phyloP scores from a whole-genome alignment of 768 basidiomycete species.

The Trametes cingulata region DNA sequence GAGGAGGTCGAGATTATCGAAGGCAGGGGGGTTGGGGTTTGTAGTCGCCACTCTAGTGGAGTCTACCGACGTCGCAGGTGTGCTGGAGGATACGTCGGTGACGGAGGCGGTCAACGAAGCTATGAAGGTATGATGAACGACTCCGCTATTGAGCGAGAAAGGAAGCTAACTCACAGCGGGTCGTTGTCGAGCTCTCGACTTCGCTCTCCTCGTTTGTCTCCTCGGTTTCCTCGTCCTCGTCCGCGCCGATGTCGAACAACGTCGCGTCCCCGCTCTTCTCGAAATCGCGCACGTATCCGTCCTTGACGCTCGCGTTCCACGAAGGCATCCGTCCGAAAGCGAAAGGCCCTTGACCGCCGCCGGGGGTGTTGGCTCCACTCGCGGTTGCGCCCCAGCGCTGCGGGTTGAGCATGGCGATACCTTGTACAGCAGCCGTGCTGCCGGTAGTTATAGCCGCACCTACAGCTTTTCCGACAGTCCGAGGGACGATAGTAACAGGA shows the following conservation, averaged over 20 bases:
- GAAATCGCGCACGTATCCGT: conserved; percentile 33
- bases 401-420: conserved; percentile 88
- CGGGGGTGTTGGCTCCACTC: conserved; percentile 7
- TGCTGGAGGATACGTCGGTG: conserved; percentile 3
- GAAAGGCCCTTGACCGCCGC: conserved; percentile 13
- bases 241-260: conserved; percentile 53
- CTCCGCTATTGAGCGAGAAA: neutral
- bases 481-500: conserved; percentile 95
- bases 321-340: conserved; percentile 16
- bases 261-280: conserved; percentile 42
- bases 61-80: conserved; percentile 7
- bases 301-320: conserved; percentile 12
- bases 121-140: neutral
- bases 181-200: conserved; percentile 9
- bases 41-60: conserved; percentile 25
- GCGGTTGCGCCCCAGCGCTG: conserved; percentile 71
- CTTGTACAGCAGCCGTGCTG: conserved; percentile 75
- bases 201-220: conserved; percentile 8
- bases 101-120: conserved; percentile 16
- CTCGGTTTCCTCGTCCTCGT: conserved; percentile 37
- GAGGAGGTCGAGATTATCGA: conserved; percentile 76
- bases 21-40: conserved; percentile 17
- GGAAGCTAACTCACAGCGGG: conserved; percentile 10
- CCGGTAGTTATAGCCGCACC: conserved; percentile 71
- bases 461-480: conserved; percentile 58